Conservation (phyloP, 2,329 filamentous ascomycete species). For the Tolypocladium paradoxum region DNA sequence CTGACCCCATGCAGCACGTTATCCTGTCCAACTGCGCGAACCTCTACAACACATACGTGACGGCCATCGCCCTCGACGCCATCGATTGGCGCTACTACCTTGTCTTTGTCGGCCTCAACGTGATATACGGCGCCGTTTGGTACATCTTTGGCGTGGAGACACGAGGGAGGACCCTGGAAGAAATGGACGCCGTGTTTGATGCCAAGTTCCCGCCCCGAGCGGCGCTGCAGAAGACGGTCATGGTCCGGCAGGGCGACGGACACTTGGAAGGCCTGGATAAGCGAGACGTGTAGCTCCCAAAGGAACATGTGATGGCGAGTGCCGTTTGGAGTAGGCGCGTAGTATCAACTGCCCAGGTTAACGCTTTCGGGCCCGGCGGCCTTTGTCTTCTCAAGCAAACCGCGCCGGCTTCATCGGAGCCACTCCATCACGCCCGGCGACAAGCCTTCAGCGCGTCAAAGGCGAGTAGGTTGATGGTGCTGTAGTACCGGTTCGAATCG, state of each 20-base stretch:
- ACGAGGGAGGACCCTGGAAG: constrained; percentile 27
- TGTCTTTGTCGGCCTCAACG: constrained; percentile 19
- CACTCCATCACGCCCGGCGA: too few species aligned
- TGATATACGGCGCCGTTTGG: constrained; percentile 16
- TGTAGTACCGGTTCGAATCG: too few species aligned
- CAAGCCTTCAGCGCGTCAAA: too few species aligned
- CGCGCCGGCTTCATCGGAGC: too few species aligned
- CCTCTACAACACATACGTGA: constrained; percentile 21
- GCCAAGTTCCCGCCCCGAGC: constrained; percentile 25
- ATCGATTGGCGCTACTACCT: constrained; percentile 21
- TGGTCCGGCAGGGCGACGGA: constrained; percentile 13
- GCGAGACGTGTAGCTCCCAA: background rate
- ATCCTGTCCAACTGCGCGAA: constrained; percentile 20
- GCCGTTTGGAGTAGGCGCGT: too few species aligned
- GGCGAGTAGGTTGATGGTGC: too few species aligned
- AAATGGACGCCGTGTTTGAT: constrained; percentile 30
- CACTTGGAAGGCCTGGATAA: constrained; percentile 7
- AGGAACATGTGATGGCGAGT: too few species aligned
- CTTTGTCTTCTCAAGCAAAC: too few species aligned
- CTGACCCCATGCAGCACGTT: constrained; percentile 8
- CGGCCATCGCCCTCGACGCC: constrained; percentile 17
- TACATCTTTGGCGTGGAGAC: constrained; percentile 20
- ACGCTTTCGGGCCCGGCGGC: too few species aligned
- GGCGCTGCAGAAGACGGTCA: constrained; percentile 20
- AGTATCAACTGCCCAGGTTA: too few species aligned